Evolutionary conservation across 139 green algal genomes (phyloP).

Genomic region (Picochlorum sp.): DNA sequence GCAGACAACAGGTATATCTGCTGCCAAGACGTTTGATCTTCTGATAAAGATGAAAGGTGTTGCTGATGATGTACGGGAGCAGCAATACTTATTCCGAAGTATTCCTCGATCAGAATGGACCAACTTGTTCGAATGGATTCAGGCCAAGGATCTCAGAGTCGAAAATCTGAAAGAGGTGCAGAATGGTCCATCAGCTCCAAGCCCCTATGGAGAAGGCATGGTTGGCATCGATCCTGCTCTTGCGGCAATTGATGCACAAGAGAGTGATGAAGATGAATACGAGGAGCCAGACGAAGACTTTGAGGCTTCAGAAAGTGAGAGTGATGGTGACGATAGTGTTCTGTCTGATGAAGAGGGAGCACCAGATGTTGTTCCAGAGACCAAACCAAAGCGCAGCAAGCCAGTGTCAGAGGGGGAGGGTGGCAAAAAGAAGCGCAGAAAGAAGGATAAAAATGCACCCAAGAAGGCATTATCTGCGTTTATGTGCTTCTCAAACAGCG

Average conservation of each 20-base stretch:
- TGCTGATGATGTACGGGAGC: conserved; percentile 31
- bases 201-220: conserved; percentile 37
- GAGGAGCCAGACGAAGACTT: conserved; percentile 54
- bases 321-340: conserved; percentile 28
- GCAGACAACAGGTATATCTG: conserved; percentile 47
- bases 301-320: conserved; percentile 29
- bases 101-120: conserved; percentile 84
- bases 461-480: conserved; percentile 75
- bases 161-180: conserved; percentile 74
- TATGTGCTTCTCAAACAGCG: conserved; percentile 75
- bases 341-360: conserved; percentile 39
- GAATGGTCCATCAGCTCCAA: conserved; percentile 45
- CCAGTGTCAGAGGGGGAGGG: conserved; percentile 11
- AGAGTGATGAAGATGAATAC: conserved; percentile 14
- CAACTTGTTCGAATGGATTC: conserved; percentile 88
- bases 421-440: conserved; percentile 31
- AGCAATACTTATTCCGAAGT: conserved; percentile 64
- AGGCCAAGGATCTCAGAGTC: conserved; percentile 69
- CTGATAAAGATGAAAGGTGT: conserved; percentile 55
- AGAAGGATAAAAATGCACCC: conserved; percentile 67
- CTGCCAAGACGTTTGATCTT: conserved; percentile 89
- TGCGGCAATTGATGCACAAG: conserved; percentile 6
- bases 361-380: conserved; percentile 18
- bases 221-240: not conserved
- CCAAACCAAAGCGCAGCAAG: conserved; percentile 29